Evolutionary conservation across 495 filamentous ascomycete species (phyloP).

Genomic region (Tuber indicum): DNA sequence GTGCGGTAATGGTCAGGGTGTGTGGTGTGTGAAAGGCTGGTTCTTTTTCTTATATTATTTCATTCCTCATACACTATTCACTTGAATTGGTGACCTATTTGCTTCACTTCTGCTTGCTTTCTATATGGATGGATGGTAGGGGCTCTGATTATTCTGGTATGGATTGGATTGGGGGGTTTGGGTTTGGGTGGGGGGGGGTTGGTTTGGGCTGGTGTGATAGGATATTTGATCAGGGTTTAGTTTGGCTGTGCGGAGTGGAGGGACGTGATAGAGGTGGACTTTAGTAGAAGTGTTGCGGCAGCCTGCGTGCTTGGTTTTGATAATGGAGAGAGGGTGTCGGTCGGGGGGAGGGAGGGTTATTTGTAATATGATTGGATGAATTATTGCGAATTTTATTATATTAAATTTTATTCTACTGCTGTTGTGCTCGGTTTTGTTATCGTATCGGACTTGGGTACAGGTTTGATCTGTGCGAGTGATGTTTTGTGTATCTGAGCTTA

Average conservation of each 20-base stretch:
- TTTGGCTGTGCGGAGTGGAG: not conserved
- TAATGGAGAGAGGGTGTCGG: not conserved
- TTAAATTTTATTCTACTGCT: not conserved
- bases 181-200: not conserved
- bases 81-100: conserved; percentile 22
- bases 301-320: not conserved
- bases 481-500: not conserved
- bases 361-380: conserved; percentile 5
- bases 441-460: not conserved
- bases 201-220: not conserved
- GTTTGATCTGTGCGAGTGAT: not conserved
- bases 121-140: conserved; percentile 6
- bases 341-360: not conserved
- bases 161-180: not conserved
- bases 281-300: not conserved
- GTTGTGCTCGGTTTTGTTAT: not conserved
- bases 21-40: not conserved
- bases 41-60: conserved; percentile 9
- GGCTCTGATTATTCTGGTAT: not conserved
- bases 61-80: conserved; percentile 20
- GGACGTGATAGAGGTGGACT: not conserved
- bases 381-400: not conserved
- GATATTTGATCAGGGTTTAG: not conserved
- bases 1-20: not conserved
- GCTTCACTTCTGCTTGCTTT: conserved; percentile 15